phyloP scores from a whole-genome alignment of 352 stramenopile genomes.

The Phytophthora multivora region DNA sequence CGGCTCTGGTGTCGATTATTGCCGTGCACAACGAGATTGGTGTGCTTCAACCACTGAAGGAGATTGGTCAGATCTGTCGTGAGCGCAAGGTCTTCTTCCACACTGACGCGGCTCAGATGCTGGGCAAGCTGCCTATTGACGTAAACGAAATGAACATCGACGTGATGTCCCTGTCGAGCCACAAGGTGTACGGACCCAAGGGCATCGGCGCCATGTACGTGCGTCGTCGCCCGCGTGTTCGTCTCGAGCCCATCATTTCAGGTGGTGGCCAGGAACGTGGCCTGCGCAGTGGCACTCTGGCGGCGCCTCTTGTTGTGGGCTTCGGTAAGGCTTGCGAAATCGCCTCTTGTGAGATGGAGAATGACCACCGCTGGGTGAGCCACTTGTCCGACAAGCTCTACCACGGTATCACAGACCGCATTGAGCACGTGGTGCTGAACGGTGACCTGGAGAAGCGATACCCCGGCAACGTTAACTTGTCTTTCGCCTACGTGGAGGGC shows the following conservation, averaged over 20 bases:
- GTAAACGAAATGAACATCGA: conserved; percentile 99
- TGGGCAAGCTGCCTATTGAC: conserved; percentile 96
- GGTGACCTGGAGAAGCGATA: conserved; percentile 94
- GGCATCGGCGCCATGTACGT: conserved; percentile 98
- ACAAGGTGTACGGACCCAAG: conserved; percentile 99
- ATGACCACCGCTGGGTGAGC: conserved; percentile 94
- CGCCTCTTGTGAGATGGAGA: conserved; percentile 94
- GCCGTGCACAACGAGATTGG: conserved; percentile 99
- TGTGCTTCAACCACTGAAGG: conserved; percentile 97
- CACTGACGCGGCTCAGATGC: conserved; percentile 98
- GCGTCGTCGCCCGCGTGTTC: conserved; percentile 94
- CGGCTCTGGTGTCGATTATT: conserved; percentile 98
- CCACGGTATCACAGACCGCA: conserved; percentile 74
- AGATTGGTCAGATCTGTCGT: conserved; percentile 95
- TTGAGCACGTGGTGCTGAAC: conserved; percentile 96
- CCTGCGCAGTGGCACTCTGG: conserved; percentile 91
- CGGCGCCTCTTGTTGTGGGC: conserved; percentile 80
- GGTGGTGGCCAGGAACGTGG: conserved; percentile 98
- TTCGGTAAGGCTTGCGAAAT: conserved; percentile 94
- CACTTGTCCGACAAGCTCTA: conserved; percentile 96
- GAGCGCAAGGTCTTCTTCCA: conserved; percentile 98
- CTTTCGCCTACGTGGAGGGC: conserved; percentile 99
- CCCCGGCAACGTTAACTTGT: conserved; percentile 98
- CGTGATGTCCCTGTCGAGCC: conserved; percentile 97
- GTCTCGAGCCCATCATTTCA: conserved; percentile 97